Percentiles rank a stretch among this genome's conserved stretches.
Conservation (phyloP, 2,329 filamentous ascomycete species). For the Albophoma yamanashiensis region DNA sequence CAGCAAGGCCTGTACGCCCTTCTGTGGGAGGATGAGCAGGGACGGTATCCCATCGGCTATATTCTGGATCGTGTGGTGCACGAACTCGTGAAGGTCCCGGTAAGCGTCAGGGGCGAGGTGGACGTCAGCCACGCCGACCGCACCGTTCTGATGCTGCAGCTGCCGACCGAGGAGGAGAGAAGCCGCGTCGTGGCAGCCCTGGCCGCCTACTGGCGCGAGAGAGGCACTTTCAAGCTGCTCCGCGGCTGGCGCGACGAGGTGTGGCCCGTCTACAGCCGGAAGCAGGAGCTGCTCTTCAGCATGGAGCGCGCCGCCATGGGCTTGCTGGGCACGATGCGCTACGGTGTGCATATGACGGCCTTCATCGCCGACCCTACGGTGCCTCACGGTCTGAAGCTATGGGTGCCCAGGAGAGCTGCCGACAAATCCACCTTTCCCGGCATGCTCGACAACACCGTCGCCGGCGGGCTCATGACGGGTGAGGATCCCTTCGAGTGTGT, state of each 20-base stretch:
- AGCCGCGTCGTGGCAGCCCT: conserved; percentile 46
- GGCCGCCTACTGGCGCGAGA: conserved; percentile 55
- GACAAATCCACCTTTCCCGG: conserved; percentile 79
- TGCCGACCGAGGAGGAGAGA: conserved; percentile 50
- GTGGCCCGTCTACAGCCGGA: conserved; percentile 65
- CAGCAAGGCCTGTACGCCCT: conserved; percentile 57
- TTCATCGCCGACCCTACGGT: conserved; percentile 40
- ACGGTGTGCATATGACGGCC: conserved; percentile 73
- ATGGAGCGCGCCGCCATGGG: conserved; percentile 68
- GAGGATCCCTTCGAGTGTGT: conserved; percentile 74
- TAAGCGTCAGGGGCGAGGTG: conserved; percentile 45
- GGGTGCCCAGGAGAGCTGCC: conserved; percentile 68
- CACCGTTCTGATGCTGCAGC: conserved; percentile 53
- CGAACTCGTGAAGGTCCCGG: conserved; percentile 36
- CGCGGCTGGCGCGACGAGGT: conserved; percentile 70
- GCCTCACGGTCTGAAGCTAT: conserved; percentile 58
- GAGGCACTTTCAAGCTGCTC: conserved; percentile 63
- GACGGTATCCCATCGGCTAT: conserved; percentile 54
- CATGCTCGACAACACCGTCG: conserved; percentile 95
- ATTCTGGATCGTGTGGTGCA: conserved; percentile 40
- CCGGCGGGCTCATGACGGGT: conserved; percentile 64
- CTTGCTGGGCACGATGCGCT: conserved; percentile 65
- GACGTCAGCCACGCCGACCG: conserved; percentile 46
- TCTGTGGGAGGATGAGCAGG: conserved; percentile 50
- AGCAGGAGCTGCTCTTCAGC: conserved; percentile 54